Conservation (phyloP, 768 basidiomycete genomes). For the Lyophyllum decastes region DNA sequence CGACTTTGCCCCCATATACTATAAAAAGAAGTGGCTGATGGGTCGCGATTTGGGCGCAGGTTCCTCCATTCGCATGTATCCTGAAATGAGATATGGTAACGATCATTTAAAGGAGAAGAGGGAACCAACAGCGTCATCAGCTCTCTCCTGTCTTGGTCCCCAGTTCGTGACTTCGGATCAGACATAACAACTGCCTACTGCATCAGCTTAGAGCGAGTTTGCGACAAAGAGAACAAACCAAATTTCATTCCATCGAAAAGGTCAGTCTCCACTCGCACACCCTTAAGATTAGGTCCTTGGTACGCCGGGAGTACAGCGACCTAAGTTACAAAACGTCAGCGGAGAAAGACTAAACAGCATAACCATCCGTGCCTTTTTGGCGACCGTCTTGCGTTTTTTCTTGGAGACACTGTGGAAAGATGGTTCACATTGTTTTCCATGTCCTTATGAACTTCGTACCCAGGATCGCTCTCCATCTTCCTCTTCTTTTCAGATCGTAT, state of each 20-base stretch:
- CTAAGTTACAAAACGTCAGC: constrained; percentile 32
- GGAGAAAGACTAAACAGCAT: neutral
- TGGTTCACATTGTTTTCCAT: neutral
- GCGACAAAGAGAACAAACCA: constrained; percentile 48
- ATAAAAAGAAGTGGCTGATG: constrained; percentile 55
- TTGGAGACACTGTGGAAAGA: constrained; percentile 34
- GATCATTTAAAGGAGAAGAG: neutral
- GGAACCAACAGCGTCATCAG: constrained; percentile 62
- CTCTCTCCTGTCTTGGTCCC: constrained; percentile 68
- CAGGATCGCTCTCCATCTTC: constrained; percentile 65
- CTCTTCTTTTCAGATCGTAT: constrained; percentile 69
- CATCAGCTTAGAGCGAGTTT: constrained; percentile 1
- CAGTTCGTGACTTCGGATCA: constrained; percentile 70
- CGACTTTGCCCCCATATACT: constrained; percentile 69
- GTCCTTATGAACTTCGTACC: constrained; percentile 34
- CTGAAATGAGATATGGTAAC: constrained; percentile 34
- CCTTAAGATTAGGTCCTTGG: constrained; percentile 61
- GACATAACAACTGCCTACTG: constrained; percentile 64
- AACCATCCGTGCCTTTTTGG: constrained; percentile 48
- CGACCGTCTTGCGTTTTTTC: constrained; percentile 60
- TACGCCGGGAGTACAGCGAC: constrained; percentile 64
- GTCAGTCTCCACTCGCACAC: constrained; percentile 58
- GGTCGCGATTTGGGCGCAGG: constrained; percentile 59
- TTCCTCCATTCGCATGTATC: constrained; percentile 72
- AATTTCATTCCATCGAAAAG: constrained; percentile 80